Evolutionary conservation across 192 early-diverging fungal genomes (phyloP), one percentile per base, ranked within the genome.

Genomic region (Kappamyces sp.): DNA sequence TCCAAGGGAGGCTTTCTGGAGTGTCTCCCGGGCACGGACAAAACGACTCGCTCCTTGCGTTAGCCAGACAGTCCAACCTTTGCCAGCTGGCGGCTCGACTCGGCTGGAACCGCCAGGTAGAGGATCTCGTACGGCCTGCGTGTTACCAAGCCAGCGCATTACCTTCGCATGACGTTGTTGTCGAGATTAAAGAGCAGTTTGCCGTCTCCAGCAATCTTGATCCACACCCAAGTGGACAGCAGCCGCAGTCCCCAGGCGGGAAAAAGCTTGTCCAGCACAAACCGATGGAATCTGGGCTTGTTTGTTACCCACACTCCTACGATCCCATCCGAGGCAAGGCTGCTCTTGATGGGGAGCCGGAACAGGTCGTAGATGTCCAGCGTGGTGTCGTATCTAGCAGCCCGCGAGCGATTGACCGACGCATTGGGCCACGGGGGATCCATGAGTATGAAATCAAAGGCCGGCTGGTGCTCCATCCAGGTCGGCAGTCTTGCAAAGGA

Each of bases 261-360:
- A 47, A 88, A 80, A 42, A 89, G 68, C 62, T 88, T 89, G 12
- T 86, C 71, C 0, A 65, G 31, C 3, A 89, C 75, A 33, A 89
- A 81, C 1, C 40, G 60, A 7, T 71, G 68, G 45, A 74, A 74
- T 45, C 84, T 85, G 40, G 76, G 76, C 33, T 80, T 76, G 51
- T 89, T 88, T 7, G 86, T 86, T 4, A 89, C 75, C 87, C 87
- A 89, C 0, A 88, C 76, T 3, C 78, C 80, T 2, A 87, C 68
- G 5, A 79, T 41, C 4, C 61, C 71, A 2, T 66, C 72, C 12
- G 63, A 34, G 1, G 31, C 34, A 1, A 80, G n/a, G 45, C 84
- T 64, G 0, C 65, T 54, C 4, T 66, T 63, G 5, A 85, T 49
- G 12, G 86, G 86, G 12, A 89, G 66, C 45, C 73, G 59, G 66